These are phyloP conservation scores for Phialophora tarda DNA, from an alignment of 2,329 filamentous ascomycete genomes.

Conservation along the genomic window DNA sequence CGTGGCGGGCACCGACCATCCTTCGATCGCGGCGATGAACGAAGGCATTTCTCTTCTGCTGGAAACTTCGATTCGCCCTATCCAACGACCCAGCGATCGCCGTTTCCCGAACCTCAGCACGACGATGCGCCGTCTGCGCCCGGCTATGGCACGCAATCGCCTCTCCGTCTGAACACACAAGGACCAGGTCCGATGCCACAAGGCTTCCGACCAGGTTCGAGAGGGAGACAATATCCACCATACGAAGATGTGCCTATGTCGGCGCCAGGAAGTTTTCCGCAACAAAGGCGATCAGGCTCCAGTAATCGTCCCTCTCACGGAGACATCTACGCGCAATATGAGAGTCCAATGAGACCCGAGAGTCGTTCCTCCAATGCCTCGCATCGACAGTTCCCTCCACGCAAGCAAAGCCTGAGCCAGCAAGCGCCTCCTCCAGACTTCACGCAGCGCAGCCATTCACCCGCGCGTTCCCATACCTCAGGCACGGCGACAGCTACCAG, in stretches of 20 bases:
- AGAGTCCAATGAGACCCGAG: constrained; percentile 38
- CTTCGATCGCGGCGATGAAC: constrained; percentile 39
- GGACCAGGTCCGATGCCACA: constrained; percentile 16
- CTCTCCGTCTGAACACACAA: constrained; percentile 35
- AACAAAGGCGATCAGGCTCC: constrained; percentile 27
- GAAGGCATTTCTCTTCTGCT: constrained; percentile 36
- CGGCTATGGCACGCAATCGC: constrained; percentile 27
- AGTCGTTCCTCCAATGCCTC: constrained; percentile 36
- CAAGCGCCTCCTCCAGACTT: constrained; percentile 36
- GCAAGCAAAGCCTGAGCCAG: constrained; percentile 67
- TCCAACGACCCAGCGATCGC: constrained; percentile 32
- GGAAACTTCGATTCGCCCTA: constrained; percentile 36
- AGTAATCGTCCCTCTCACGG: constrained; percentile 38
- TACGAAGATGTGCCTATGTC: constrained; percentile 31
- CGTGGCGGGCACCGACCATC: constrained; percentile 29
- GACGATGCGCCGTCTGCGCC: constrained; percentile 21
- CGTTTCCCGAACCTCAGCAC: constrained; percentile 36
- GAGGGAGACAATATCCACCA: constrained; percentile 33
- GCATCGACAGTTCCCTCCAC: constrained; percentile 58
- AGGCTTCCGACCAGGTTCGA: constrained; percentile 38
- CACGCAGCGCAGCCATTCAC: constrained; percentile 12
- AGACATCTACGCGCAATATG: constrained; percentile 31
- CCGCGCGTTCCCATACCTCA: constrained; percentile 7
- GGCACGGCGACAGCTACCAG: constrained; percentile 1
- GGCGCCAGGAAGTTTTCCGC: constrained; percentile 28